phyloP scores from a whole-genome alignment of 345 rosid genomes.

The Leavenworthia alabamica region DNA sequence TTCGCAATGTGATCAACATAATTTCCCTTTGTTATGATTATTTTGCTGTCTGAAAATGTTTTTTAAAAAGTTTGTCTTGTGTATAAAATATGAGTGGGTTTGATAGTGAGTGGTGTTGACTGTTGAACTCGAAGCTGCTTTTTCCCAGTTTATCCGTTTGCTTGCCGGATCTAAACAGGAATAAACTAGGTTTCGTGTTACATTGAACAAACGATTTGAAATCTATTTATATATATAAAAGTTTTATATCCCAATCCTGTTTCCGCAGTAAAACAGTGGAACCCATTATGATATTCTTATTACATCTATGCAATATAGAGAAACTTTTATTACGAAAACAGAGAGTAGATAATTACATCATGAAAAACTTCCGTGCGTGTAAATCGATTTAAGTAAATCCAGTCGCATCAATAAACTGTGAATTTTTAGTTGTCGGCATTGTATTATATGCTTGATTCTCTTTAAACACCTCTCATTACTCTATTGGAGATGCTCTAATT shows the following conservation, averaged over 20 bases:
- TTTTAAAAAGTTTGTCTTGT: background rate
- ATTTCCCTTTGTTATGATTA: background rate
- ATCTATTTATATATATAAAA: too few relatives aligned
- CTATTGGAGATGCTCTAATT: too few relatives aligned
- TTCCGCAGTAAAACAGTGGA: constrained; percentile 5
- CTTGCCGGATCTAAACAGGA: too few relatives aligned
- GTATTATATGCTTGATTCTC: too few relatives aligned
- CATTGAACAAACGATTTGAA: too few relatives aligned
- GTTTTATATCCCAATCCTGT: background rate
- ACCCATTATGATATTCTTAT: background rate
- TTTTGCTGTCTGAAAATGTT: background rate
- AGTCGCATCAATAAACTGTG: background rate
- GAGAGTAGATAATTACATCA: background rate
- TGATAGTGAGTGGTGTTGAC: too few relatives aligned
- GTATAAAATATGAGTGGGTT: constrained; percentile 16
- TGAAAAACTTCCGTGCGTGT: background rate
- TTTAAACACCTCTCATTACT: too few relatives aligned
- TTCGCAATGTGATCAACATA: constrained; percentile 25
- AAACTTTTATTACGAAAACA: background rate
- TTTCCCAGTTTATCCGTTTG: too few relatives aligned
- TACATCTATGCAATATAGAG: background rate
- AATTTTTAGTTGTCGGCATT: background rate
- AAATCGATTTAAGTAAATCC: background rate
- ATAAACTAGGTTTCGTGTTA: too few relatives aligned
- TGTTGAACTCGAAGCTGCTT: too few relatives aligned